Conservation (phyloP, 177 flowering plant species). For the Telopea speciosissima region DNA sequence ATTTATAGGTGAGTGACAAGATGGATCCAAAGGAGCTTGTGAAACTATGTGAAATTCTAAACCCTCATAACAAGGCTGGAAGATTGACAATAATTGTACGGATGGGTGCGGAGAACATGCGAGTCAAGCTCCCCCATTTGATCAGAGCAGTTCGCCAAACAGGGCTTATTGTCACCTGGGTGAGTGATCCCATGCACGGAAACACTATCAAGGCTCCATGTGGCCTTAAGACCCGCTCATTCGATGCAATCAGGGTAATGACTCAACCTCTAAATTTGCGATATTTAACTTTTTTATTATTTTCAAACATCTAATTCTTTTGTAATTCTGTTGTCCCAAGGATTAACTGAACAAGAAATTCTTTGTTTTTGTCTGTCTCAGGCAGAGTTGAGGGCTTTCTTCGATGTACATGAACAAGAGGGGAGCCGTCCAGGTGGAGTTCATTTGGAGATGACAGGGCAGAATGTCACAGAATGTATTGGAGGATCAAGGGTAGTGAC, state of each 20-base stretch:
- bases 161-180: conserved; percentile 46
- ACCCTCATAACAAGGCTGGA: conserved; percentile 43
- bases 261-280: not conserved
- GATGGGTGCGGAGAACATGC: conserved; percentile 51
- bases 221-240: conserved; percentile 47
- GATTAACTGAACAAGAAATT: not conserved
- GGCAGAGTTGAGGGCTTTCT: conserved; percentile 51
- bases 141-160: conserved; percentile 43
- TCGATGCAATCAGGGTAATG: conserved; percentile 43
- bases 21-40: conserved; percentile 48
- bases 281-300: not conserved
- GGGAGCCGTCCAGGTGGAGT: conserved; percentile 53
- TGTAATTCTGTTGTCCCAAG: too few relatives aligned
- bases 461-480: conserved; percentile 47
- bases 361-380: conserved; percentile 1
- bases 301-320: too few relatives aligned
- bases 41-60: conserved; percentile 35
- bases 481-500: conserved; percentile 42
- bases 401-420: conserved; percentile 49
- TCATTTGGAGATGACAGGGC: conserved; percentile 56
- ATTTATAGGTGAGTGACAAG: conserved; percentile 40
- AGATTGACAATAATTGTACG: conserved; percentile 39
- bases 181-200: conserved; percentile 35
- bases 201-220: conserved; percentile 49
- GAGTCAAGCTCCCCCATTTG: conserved; percentile 46